Base-by-base conservation (phyloP, 2,329 filamentous ascomycete genomes). In the Colletotrichum simmondsii region DNA sequence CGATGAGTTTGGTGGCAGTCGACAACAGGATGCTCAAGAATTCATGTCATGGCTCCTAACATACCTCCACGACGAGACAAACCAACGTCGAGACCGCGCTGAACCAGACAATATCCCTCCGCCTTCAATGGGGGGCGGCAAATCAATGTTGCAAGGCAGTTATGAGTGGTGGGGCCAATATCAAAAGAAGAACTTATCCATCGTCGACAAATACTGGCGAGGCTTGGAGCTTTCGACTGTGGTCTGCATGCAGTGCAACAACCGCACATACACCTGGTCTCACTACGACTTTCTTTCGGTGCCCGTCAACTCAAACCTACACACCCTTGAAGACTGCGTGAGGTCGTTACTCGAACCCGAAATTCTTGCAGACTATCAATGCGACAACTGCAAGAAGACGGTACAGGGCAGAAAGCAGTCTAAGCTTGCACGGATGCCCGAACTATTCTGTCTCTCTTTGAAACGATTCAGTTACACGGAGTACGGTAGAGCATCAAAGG, bases 21-120 rank as follows among this genome's bases (percentile, higher is more conserved):
- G 91, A 62, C 96, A 98, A 80, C 97, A 98, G 82, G 97, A 99
- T 79, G 93, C 95, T 2, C 93, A 95, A 75, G 97, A 98, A 78
- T 97, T 97, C 76, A 92, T 96, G 76, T 91, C 92, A 58, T 98
- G 97, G 79, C 82, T 98, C 30, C 87, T 97, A 49, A 92, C 94
- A 65, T 92, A 93, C 75, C 86, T 98, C 14, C 93, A 96, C 77
- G 94, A 97, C 79, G 97, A 99, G 82, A 92, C 97, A 5, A 97
- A 98, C 80, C 80, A 80, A 30, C 81, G 81, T 16, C 84, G 86
- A n/a, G 85, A 75, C 76, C 75, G 61, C 32, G 65, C 61, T 22
- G 22, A 53, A 16, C 52, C 57, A 52, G 73, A 49, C 42, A 49
- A 19, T 65, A 61, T 35, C 66, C 75, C 28, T 75, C 76, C 76